Conservation (phyloP, 2,329 filamentous ascomycete species). For the Pseudogymnoascus sp. region DNA sequence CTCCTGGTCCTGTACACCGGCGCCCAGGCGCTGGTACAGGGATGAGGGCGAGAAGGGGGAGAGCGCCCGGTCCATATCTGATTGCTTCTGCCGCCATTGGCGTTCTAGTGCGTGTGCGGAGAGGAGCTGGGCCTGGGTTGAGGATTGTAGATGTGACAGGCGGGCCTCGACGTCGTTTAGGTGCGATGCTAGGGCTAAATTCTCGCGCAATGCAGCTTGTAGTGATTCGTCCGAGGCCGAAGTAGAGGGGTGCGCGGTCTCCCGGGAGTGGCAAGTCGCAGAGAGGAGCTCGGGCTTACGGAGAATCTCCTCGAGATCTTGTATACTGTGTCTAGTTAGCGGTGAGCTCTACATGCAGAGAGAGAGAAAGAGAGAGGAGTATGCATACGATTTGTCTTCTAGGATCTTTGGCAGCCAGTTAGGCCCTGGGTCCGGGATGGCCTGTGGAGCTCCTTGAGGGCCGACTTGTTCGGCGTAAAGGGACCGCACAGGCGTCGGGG, state of each 20-base stretch:
- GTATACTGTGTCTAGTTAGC: conserved; percentile 48
- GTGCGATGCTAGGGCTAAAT: conserved; percentile 61
- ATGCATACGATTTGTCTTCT: conserved; percentile 71
- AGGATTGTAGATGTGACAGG: conserved; percentile 54
- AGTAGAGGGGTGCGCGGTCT: conserved; percentile 66
- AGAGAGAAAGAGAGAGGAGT: conserved; percentile 21
- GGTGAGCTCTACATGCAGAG: conserved; percentile 14
- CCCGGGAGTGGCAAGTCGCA: conserved; percentile 62
- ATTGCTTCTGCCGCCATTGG: conserved; percentile 84
- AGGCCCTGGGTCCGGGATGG: conserved; percentile 52
- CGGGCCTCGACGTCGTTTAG: conserved; percentile 53
- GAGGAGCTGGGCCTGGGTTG: conserved; percentile 73
- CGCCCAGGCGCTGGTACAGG: conserved; percentile 73
- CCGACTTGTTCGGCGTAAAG: background rate
- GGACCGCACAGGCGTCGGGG: conserved; percentile 3
- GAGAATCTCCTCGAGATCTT: conserved; percentile 67
- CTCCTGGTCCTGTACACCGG: conserved; percentile 76
- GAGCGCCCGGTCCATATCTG: conserved; percentile 79
- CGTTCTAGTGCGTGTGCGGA: conserved; percentile 80
- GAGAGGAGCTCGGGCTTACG: conserved; percentile 59
- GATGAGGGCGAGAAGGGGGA: conserved; percentile 79
- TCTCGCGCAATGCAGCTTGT: conserved; percentile 58
- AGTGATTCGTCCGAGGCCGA: conserved; percentile 58
- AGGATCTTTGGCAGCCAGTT: conserved; percentile 73
- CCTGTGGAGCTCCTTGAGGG: conserved; percentile 19